Evolutionary conservation across 2,329 filamentous ascomycete species (phyloP).

Genomic region (Talaromyces funiculosus): DNA sequence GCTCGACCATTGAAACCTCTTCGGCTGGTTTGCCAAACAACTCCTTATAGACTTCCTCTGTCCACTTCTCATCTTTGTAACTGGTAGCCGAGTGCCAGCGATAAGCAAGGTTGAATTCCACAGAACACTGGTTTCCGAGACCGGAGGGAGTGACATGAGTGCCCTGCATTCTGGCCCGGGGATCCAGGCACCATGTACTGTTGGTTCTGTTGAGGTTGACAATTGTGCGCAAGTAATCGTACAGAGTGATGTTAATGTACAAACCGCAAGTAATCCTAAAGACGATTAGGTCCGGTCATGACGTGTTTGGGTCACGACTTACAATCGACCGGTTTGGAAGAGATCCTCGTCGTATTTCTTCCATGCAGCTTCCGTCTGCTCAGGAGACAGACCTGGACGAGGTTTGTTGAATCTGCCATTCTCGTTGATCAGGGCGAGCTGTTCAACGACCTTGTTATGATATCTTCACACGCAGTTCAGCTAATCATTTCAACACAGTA

Average conservation of each 20-base stretch:
- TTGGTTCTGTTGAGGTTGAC: conserved; percentile 66
- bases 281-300: conserved; percentile 16
- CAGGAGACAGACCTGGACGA: conserved; percentile 42
- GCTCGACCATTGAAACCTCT: conserved; percentile 54
- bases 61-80: conserved; percentile 73
- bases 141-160: conserved; percentile 60
- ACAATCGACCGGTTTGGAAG: conserved; percentile 71
- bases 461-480: conserved; percentile 42
- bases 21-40: conserved; percentile 57
- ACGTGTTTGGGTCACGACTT: conserved; percentile 17
- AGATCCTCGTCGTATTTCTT: conserved; percentile 69
- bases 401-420: conserved; percentile 69
- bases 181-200: conserved; percentile 76
- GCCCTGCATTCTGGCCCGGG: conserved; percentile 62
- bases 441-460: conserved; percentile 78
- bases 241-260: conserved; percentile 72
- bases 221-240: conserved; percentile 75
- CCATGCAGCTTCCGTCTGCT: conserved; percentile 50
- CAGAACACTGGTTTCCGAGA: conserved; percentile 75
- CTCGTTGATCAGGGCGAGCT: conserved; percentile 76
- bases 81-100: conserved; percentile 79
- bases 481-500: background rate
- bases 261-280: conserved; percentile 60
- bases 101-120: conserved; percentile 85
- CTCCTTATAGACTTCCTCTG: conserved; percentile 60